Percentiles rank a stretch among this genome's conserved stretches.
These are phyloP conservation scores for Chytriomyces confervae DNA, from an alignment of 192 early-diverging fungal species.

Conservation along the genomic window DNA sequence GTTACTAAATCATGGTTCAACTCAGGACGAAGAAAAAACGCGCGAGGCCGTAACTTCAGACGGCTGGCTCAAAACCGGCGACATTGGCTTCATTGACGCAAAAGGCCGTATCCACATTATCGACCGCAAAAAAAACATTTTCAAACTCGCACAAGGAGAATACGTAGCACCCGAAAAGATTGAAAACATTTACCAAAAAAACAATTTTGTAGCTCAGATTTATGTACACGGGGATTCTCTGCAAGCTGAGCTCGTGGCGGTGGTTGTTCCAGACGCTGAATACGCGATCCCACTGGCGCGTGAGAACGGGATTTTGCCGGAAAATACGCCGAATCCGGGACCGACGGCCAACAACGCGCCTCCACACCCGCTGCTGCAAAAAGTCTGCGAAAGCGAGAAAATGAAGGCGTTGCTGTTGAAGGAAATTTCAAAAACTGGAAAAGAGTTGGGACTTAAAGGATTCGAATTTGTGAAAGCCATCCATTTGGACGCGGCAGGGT, in stretches of 20 bases:
- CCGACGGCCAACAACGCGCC: constrained; percentile 39
- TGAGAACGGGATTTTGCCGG: constrained; percentile 44
- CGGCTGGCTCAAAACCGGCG: constrained; percentile 60
- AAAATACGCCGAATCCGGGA: constrained; percentile 42
- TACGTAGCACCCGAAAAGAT: constrained; percentile 84
- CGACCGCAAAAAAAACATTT: constrained; percentile 49
- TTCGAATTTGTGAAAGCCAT: constrained; percentile 85
- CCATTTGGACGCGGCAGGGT: constrained; percentile 65
- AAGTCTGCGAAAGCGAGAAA: constrained; percentile 38
- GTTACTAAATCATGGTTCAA: constrained; percentile 57
- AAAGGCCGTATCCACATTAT: constrained; percentile 38
- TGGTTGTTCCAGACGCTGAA: constrained; percentile 55
- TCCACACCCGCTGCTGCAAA: constrained; percentile 35
- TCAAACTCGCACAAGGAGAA: constrained; percentile 64
- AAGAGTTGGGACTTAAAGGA: constrained; percentile 77
- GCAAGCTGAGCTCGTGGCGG: constrained; percentile 71
- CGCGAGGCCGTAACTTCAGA: constrained; percentile 52
- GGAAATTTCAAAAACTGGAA: constrained; percentile 64
- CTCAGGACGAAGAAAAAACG: constrained; percentile 68
- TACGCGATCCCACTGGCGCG: constrained; percentile 43
- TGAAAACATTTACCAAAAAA: constrained; percentile 68
- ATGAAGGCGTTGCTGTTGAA: constrained; percentile 48
- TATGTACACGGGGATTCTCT: constrained; percentile 83
- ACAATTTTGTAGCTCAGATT: constrained; percentile 71
- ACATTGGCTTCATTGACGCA: constrained; percentile 41